These are phyloP conservation scores for Neltuma alba DNA, from an alignment of 306 rosid species.

Conservation along the genomic window DNA sequence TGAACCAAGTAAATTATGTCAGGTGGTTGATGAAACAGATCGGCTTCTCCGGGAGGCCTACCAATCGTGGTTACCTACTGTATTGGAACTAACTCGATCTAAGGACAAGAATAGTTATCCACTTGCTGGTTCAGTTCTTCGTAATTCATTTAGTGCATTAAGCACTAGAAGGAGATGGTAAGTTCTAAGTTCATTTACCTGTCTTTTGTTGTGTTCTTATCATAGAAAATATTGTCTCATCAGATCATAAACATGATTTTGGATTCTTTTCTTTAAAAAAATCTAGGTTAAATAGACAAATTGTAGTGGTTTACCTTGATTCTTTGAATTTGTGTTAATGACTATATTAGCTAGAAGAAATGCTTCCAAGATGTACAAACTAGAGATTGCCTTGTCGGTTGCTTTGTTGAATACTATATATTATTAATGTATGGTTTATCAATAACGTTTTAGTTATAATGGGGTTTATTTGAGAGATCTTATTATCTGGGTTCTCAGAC, in stretches of 20 bases:
- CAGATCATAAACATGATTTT: conserved; percentile 11
- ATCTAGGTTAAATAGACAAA: background rate
- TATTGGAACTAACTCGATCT: conserved; percentile 58
- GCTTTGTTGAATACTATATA: background rate
- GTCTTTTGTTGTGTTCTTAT: conserved; percentile 17
- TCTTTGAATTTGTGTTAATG: background rate
- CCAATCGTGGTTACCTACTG: conserved; percentile 91
- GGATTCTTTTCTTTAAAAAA: background rate
- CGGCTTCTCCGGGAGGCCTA: conserved; percentile 88
- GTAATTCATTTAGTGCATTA: conserved; percentile 54
- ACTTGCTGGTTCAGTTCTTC: conserved; percentile 46
- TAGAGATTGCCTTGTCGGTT: background rate
- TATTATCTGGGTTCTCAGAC: background rate
- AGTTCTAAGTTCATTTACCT: conserved; percentile 47
- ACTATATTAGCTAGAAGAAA: background rate
- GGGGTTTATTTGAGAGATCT: background rate
- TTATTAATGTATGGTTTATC: background rate
- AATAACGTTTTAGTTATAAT: background rate
- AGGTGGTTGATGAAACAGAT: conserved; percentile 98
- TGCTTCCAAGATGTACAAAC: background rate
- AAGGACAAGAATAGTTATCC: conserved; percentile 51
- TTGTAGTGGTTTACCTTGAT: background rate
- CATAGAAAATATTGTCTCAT: conserved; percentile 6
- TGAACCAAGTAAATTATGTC: conserved; percentile 45
- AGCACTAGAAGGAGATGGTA: conserved; percentile 82